Conservation (phyloP, 495 filamentous ascomycete species). For the Daldinia loculata region DNA sequence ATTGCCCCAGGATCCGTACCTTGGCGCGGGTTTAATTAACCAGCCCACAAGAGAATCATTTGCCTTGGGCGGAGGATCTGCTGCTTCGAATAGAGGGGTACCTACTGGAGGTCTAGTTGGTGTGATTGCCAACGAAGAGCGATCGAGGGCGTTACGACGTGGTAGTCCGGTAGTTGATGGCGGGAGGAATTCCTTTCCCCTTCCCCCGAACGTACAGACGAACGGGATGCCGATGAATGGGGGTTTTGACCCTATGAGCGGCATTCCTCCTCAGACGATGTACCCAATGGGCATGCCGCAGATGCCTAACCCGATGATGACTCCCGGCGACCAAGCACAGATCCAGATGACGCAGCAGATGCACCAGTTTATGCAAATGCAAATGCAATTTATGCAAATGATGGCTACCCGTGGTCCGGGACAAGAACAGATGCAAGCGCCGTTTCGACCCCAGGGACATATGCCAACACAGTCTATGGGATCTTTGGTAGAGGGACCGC, state of each 20-base stretch:
- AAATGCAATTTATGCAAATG: constrained; percentile 93
- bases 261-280: constrained; percentile 60
- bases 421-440: constrained; percentile 35
- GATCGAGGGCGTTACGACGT: constrained; percentile 76
- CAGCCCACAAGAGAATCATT: constrained; percentile 78
- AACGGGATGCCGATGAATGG: constrained; percentile 50
- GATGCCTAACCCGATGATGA: constrained; percentile 54
- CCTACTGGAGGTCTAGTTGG: constrained; percentile 80
- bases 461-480: constrained; percentile 48
- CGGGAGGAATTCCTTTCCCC: constrained; percentile 29
- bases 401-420: constrained; percentile 56
- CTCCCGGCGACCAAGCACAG: constrained; percentile 76
- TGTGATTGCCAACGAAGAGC: constrained; percentile 89
- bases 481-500: constrained; percentile 49
- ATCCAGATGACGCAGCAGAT: constrained; percentile 89
- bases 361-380: constrained; percentile 90
- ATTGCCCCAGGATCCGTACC: constrained; percentile 88
- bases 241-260: constrained; percentile 54
- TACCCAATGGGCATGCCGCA: constrained; percentile 55
- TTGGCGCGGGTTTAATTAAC: constrained; percentile 82
- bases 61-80: constrained; percentile 71
- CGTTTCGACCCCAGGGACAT: constrained; percentile 48
- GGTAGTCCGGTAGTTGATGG: constrained; percentile 74
- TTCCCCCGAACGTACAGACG: constrained; percentile 18
- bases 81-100: constrained; percentile 54